Conservation (phyloP, 2,329 filamentous ascomycete genomes). For the Trichophyton equinum region DNA sequence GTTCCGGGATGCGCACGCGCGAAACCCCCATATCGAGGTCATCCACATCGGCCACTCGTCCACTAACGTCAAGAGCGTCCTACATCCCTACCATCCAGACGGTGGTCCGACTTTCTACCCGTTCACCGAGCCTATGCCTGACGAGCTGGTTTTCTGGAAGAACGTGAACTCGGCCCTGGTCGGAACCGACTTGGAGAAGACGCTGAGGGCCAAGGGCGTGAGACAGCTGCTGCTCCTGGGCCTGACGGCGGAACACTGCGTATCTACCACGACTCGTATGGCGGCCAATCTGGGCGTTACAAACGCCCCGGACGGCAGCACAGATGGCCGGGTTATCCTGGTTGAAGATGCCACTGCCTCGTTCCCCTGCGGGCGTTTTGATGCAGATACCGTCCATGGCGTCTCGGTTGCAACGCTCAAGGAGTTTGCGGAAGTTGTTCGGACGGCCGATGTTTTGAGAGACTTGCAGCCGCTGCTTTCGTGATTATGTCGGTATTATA, state of each 20-base stretch:
- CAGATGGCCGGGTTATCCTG: slow-evolving; percentile 28
- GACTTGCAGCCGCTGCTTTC: slow-evolving; percentile 18
- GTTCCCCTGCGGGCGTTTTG: slow-evolving; percentile 32
- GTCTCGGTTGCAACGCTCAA: slow-evolving; percentile 35
- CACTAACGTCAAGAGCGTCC: slow-evolving; percentile 20
- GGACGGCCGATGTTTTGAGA: slow-evolving; percentile 26
- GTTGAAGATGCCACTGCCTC: slow-evolving; percentile 38
- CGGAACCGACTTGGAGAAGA: slow-evolving; percentile 31
- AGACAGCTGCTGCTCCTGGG: slow-evolving; percentile 33
- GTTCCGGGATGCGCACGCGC: slow-evolving; percentile 22
- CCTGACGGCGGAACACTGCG: slow-evolving; percentile 39
- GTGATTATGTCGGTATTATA: neutral
- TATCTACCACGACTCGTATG: slow-evolving; percentile 38
- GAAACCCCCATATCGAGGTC: slow-evolving; percentile 20
- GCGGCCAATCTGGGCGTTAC: slow-evolving; percentile 36
- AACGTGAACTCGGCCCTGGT: slow-evolving; percentile 38
- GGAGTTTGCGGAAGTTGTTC: slow-evolving; percentile 35
- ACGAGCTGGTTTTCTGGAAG: slow-evolving; percentile 34
- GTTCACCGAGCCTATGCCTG: slow-evolving; percentile 21
- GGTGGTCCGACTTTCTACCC: slow-evolving; percentile 21
- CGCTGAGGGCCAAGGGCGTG: slow-evolving; percentile 24
- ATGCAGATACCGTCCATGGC: slow-evolving; percentile 36
- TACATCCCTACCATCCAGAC: slow-evolving; percentile 26
- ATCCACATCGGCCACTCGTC: slow-evolving; percentile 39
- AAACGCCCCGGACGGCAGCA: slow-evolving; percentile 11